These are phyloP conservation scores for Rosa chinensis DNA, from an alignment of 306 rosid species.

Conservation along the genomic window DNA sequence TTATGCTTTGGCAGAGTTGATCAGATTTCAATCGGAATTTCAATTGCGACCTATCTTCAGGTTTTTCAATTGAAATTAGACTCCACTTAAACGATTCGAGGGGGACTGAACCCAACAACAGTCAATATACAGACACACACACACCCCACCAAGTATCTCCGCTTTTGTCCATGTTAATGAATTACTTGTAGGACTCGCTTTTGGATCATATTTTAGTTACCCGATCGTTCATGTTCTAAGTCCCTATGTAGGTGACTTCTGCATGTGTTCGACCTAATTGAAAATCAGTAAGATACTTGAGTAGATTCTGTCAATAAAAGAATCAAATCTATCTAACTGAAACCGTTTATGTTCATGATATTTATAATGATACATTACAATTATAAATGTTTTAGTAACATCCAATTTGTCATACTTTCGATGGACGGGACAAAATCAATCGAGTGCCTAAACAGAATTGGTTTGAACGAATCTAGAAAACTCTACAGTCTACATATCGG, in stretches of 20 bases:
- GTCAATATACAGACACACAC: no score
- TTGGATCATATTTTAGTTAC: neutral
- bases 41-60: neutral
- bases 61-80: neutral
- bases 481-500: neutral
- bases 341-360: no score
- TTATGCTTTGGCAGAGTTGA: neutral
- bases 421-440: neutral
- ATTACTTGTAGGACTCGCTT: neutral
- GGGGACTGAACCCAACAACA: neutral
- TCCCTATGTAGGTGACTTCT: neutral
- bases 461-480: neutral
- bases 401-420: neutral
- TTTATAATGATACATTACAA: no score
- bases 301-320: neutral
- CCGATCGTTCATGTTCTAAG: neutral
- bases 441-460: no score
- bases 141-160: neutral
- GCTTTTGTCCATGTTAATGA: neutral
- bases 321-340: neutral
- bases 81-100: neutral
- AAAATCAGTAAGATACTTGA: no score
- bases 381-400: neutral
- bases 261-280: no score
- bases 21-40: neutral